Percentiles rank a stretch among this genome's conserved stretches.
These are phyloP conservation scores for Tritrichomonas musculus DNA, from an alignment of 208 protist genomes.

Conservation along the genomic window DNA sequence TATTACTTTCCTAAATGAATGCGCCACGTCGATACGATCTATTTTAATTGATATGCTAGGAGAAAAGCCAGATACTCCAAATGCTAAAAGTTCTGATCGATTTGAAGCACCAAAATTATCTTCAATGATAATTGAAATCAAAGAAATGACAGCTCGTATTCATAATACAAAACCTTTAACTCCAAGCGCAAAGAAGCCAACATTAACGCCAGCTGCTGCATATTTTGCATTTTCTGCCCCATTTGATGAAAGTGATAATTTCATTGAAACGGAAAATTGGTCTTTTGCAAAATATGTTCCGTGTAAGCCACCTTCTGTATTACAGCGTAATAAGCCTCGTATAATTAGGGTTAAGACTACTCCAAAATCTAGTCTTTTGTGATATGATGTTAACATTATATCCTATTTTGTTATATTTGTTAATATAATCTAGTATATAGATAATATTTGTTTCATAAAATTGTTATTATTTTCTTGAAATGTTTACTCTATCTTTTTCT, in stretches of 20 bases:
- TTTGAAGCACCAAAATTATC: conserved; percentile 28
- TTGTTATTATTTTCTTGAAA: no score
- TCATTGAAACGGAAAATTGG: conserved; percentile 10
- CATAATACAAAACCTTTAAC: neutral
- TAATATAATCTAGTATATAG: no score
- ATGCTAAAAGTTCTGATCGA: neutral
- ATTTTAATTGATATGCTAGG: neutral
- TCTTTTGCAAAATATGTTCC: conserved; percentile 4
- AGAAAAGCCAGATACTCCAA: neutral
- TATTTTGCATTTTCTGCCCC: conserved; percentile 27
- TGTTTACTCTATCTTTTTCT: no score
- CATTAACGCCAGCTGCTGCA: neutral
- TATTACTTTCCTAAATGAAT: conserved; percentile 22
- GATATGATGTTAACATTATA: no score
- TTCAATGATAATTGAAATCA: conserved; percentile 13
- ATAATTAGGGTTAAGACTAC: neutral
- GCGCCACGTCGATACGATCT: neutral
- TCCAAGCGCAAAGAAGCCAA: neutral
- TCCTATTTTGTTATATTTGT: no score
- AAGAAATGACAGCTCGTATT: neutral
- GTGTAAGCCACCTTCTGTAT: neutral
- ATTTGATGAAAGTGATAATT: conserved; percentile 23
- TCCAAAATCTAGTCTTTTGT: no score
- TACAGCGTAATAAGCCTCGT: neutral
- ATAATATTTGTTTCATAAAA: no score